Base-by-base conservation (phyloP, 176 grass and related monocot species). In the Phragmites australis region DNA sequence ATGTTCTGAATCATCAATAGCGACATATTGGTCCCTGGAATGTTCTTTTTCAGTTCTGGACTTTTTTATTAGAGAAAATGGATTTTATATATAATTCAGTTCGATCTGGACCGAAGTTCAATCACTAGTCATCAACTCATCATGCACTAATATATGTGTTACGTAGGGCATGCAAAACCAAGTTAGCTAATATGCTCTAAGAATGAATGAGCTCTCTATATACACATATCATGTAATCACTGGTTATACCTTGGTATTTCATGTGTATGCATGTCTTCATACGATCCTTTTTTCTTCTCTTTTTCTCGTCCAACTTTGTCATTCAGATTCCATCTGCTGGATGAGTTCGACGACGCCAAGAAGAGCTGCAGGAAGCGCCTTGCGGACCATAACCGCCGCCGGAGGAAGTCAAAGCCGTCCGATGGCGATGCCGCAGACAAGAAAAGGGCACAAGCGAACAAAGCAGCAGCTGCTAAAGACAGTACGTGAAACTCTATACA, bases 361-460 rank as follows among this genome's bases (percentile, higher is more conserved):
- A 92, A 91, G 86, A 94, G 95, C 56, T 97, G 94, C 74, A 87
- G 94, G 80, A 97, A 94, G 78, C 92, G 95, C 49, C 91, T 97
- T 30, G 92, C 92, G 11, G 95, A 94, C 77, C 95, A 97, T 77
- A 97, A 97, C 55, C 92, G 95, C 42, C 87, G 95, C 6, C 82
- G 95, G 47, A 89, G 95, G 82, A 97, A 97, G 81, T 89, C 95
- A 15, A 90, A 94, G 44, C 89, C 89, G 2, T 89, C 87, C 12
- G 87, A 89, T 43, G 70, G 39, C 8, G 87, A 89, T 48, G 72
- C 77, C 22, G 65, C 47, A 6, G 87, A 89, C 30, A 89, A 85
- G 71, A 89, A 84, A 53, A 89, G 65, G 55, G 32, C 82, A 22
- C 87, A 85, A 32, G 71, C 46, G 6, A 81, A 70, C 65, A 89